Evolutionary conservation across 1,284 basidiomycete genomes (phyloP), one percentile per base, ranked within the genome.

Genomic region (Marasmius sp.): DNA sequence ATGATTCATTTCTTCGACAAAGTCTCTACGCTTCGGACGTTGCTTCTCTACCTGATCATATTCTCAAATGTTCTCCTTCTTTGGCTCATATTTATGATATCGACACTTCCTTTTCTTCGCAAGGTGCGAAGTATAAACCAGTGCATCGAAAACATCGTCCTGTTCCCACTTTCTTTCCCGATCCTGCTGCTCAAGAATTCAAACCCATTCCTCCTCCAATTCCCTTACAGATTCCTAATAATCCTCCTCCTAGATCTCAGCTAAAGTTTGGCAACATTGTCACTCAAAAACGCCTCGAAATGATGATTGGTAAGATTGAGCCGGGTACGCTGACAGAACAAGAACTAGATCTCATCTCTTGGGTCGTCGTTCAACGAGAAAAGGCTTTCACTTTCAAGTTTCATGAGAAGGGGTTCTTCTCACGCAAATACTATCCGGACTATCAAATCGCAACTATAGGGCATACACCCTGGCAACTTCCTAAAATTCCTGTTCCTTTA

Each of bases 21-120:
- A 20, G 6, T 43, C 7, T 57, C 11, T 27, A 27, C 20, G 14
- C 55, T 33, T 22, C 27, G 12, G 34, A 12, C 20, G 10, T 22
- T 22, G 56, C 60, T 10, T 14, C 9, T 20, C 7, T 10, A 6
- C 33, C 59, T 50, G 52, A 50, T 49, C 59, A 18, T 20, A 3
- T 6, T 33, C 22, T 37, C 45, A 37, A 67, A 64, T 65, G 63
- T 78, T 77, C 69, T 78, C 80, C 61, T 80, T 79, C 5, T 57
- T 9, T n/a, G 10, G 34, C 18, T 22, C 16, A 27, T 20, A 20
- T 6, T 52, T 47, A 22, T 65, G 20, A 18, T 3, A 16, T 45
- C 1, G 53, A 14, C 12, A 47, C 22, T 8, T 1, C 6, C 14
- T n/a, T n/a, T 12, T 47, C 18, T 16, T 20, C 54, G 16, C 39